Percentiles rank a stretch among this genome's conserved stretches.
phyloP scores from a whole-genome alignment of 306 rosid genomes.

The Gleditsia sinensis region DNA sequence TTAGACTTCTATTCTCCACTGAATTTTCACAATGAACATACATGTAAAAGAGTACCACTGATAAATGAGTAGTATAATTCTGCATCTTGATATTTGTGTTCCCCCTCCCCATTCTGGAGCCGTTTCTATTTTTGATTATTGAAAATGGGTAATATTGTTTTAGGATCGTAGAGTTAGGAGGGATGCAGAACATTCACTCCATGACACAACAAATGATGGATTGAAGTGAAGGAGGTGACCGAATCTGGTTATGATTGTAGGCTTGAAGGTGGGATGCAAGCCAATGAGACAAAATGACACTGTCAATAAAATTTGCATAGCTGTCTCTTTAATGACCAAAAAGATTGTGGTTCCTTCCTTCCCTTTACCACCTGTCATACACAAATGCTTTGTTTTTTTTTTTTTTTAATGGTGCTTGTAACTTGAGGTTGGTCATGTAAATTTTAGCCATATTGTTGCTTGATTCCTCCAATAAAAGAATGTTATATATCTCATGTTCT shows the following conservation, averaged over 20 bases:
- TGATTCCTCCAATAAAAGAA: slow-evolving; percentile 19
- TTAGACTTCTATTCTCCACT: not conserved
- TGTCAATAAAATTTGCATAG: slow-evolving; percentile 40
- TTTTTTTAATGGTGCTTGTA: slow-evolving; percentile 9
- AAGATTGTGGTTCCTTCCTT: not conserved
- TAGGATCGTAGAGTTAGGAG: slow-evolving; percentile 59
- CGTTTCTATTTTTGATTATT: slow-evolving; percentile 20
- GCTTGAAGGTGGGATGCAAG: slow-evolving; percentile 32
- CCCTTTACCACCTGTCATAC: slow-evolving; percentile 24
- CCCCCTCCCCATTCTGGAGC: not conserved
- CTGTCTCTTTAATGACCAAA: slow-evolving; percentile 34
- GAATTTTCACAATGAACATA: slow-evolving; percentile 4
- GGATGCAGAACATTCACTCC: slow-evolving; percentile 45
- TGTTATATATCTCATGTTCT: slow-evolving; percentile 1
- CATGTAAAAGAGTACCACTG: not conserved
- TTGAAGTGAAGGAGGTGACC: slow-evolving; percentile 39
- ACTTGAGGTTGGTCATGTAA: not conserved
- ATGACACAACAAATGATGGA: slow-evolving; percentile 37
- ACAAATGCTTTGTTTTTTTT: not conserved
- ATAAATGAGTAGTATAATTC: not conserved
- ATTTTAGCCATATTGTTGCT: not conserved
- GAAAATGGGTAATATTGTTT: slow-evolving; percentile 24
- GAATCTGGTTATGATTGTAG: slow-evolving; percentile 37
- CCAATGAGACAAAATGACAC: slow-evolving; percentile 39
- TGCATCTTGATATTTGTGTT: not conserved